Evolutionary conservation across 805 yeast genomes (phyloP).

Genomic region (Middelhovenomyces tepae): DNA sequence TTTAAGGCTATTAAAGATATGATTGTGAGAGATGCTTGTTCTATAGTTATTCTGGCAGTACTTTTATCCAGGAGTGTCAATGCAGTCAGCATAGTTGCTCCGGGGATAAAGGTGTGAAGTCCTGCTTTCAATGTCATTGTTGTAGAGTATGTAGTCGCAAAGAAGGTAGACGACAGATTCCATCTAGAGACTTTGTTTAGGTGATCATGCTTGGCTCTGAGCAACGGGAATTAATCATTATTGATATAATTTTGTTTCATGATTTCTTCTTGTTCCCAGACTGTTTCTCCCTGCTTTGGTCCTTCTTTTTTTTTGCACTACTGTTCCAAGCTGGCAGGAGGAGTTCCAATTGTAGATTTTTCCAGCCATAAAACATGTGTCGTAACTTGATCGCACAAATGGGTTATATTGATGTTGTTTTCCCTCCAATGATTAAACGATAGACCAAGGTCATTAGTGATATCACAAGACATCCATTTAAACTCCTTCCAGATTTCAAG

Average conservation of each 20-base stretch:
- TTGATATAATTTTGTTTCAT: too few species aligned
- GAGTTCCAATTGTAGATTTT: constrained; percentile 1
- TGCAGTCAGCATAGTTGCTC: constrained; percentile 76
- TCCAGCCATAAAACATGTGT: constrained; percentile 5
- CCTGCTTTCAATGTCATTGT: constrained; percentile 94
- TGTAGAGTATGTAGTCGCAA: constrained; percentile 62
- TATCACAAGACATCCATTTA: constrained; percentile 16
- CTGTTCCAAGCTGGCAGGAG: constrained; percentile 2
- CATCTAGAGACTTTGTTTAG: constrained; percentile 26
- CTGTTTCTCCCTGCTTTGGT: too few species aligned
- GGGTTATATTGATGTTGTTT: constrained; percentile 33
- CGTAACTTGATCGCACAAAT: neutral
- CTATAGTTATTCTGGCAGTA: constrained; percentile 92
- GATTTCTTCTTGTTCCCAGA: too few species aligned
- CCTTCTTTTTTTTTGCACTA: too few species aligned
- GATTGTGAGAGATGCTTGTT: constrained; percentile 98
- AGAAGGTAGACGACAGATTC: constrained; percentile 46
- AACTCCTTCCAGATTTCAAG: constrained; percentile 16
- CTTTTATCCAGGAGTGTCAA: constrained; percentile 41
- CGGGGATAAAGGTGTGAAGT: constrained; percentile 82
- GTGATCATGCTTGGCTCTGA: too few species aligned
- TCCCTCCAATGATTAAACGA: constrained; percentile 51
- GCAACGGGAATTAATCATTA: too few species aligned
- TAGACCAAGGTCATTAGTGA: constrained; percentile 32
- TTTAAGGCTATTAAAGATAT: constrained; percentile 73